phyloP scores from a whole-genome alignment of 495 filamentous ascomycete species.

The Penicillium verhagenii region DNA sequence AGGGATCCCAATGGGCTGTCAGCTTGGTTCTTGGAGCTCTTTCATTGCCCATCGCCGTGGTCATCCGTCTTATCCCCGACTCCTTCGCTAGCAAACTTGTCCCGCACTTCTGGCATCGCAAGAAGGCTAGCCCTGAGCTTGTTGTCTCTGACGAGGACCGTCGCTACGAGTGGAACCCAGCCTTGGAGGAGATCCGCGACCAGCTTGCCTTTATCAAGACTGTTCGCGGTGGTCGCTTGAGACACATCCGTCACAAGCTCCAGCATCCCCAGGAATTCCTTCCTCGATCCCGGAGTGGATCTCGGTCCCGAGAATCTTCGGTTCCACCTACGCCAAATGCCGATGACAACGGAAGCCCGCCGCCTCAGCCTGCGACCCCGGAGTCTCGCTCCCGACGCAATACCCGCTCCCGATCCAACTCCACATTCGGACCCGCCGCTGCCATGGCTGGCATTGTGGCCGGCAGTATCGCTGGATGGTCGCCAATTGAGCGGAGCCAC shows the following conservation, averaged over 20 bases:
- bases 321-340: constrained; percentile 65
- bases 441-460: constrained; percentile 86
- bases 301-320: constrained; percentile 70
- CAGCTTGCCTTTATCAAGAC: constrained; percentile 74
- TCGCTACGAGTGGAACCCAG: constrained; percentile 62
- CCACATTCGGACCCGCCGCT: constrained; percentile 76
- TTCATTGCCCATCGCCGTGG: constrained; percentile 67
- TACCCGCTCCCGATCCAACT: constrained; percentile 82
- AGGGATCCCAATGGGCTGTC: constrained; percentile 69
- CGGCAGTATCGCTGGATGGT: constrained; percentile 85
- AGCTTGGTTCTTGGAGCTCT: constrained; percentile 69
- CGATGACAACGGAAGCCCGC: constrained; percentile 45
- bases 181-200: constrained; percentile 67
- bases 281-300: constrained; percentile 69
- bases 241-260: constrained; percentile 80
- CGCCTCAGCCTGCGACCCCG: constrained; percentile 60
- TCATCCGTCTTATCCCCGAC: constrained; percentile 77
- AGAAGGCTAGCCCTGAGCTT: constrained; percentile 43
- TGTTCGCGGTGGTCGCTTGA: constrained; percentile 80
- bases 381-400: constrained; percentile 70
- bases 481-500: constrained; percentile 66
- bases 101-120: constrained; percentile 52
- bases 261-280: constrained; percentile 76
- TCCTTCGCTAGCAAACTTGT: constrained; percentile 55
- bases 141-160: constrained; percentile 74